Evolutionary conservation across 163 green algal genomes (phyloP), one percentile per base, ranked within the genome.

Genomic region (Volvox carteri): DNA sequence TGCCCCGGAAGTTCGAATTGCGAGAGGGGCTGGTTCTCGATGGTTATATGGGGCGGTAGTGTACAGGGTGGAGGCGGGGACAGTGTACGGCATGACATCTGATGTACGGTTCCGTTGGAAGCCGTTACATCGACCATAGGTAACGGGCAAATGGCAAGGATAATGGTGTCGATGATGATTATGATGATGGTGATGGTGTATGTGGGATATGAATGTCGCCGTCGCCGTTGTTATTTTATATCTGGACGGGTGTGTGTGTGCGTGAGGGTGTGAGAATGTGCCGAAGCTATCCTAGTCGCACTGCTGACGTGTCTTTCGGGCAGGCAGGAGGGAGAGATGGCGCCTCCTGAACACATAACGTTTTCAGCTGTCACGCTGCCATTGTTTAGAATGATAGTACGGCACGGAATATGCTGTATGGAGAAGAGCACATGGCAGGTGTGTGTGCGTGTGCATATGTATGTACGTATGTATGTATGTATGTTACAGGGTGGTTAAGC

Each of bases 1-100:
- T 60, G 78, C 56, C 78, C 14, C 39, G 78, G 35, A 86, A 86
- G 41, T 86, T 86, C n/a, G 72, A 74, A 48, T 8, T 76, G n/a
- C 39, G 77, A 4, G 4, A 88, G 52, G 35, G 1, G 6, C 21
- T 65, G 52, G 46, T 89, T 52, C 37, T 84, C 37, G 25, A 60
- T 1, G 84, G 39, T 2, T 79, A 88, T 42, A 77, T 76, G 33
- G 50, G 76, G 58, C 18, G 58, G 23, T 25, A 19, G 58, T 68
- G 58, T 6, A 68, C 16, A 25, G 50, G 50, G 12, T 60, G 58
- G 58, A 11, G 58, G 58, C 6, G 14, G 18, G 58, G 60, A 7
- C 3, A 19, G 7, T 72, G 7, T 72, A 37, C 25, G 60, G 58
- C 58, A 30, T 14, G 23, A 14, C 14, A 30, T 12, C 58, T 33